Evolutionary conservation across 192 early-diverging fungal genomes (phyloP).

Genomic region (Kappamyces sp.): DNA sequence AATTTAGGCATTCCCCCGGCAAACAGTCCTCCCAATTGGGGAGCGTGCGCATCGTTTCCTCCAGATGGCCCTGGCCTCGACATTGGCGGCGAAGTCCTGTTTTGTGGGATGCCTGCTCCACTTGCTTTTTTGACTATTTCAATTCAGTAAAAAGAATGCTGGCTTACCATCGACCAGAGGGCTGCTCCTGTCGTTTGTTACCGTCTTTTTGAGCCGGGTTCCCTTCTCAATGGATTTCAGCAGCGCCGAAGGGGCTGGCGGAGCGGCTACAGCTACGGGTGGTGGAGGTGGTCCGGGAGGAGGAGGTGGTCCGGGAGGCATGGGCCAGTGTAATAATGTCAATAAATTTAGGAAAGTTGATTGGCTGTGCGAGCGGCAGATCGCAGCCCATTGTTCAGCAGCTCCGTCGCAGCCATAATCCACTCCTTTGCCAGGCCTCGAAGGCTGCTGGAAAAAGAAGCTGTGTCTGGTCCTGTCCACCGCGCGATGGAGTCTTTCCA

Average conservation of each 20-base stretch:
- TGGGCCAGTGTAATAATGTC: not conserved
- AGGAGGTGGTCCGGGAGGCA: conserved; percentile 25
- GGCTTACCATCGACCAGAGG: conserved; percentile 41
- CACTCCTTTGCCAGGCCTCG: too few relatives aligned
- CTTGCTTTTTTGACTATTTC: not conserved
- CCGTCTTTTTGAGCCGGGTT: conserved; percentile 45
- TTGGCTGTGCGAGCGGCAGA: too few relatives aligned
- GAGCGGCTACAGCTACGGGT: conserved; percentile 19
- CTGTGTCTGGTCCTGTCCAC: too few relatives aligned
- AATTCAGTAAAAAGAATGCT: conserved; percentile 2
- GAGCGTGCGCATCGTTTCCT: conserved; percentile 25
- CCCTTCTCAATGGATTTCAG: conserved; percentile 50
- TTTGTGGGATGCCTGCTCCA: not conserved
- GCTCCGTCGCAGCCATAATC: too few relatives aligned
- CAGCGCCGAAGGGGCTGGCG: conserved; percentile 27
- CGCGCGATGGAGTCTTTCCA: too few relatives aligned
- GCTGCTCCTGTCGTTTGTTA: conserved; percentile 46
- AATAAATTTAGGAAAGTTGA: too few relatives aligned
- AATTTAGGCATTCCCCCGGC: conserved; percentile 57
- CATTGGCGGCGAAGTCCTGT: conserved; percentile 19
- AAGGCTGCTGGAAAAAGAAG: too few relatives aligned
- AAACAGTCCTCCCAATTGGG: conserved; percentile 49
- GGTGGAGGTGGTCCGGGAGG: conserved; percentile 38
- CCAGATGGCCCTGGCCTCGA: conserved; percentile 23
- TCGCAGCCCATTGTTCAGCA: too few relatives aligned